Evolutionary conservation across 306 rosid genomes (phyloP), one percentile per base, ranked within the genome.

Genomic region (Acacia crassicarpa): DNA sequence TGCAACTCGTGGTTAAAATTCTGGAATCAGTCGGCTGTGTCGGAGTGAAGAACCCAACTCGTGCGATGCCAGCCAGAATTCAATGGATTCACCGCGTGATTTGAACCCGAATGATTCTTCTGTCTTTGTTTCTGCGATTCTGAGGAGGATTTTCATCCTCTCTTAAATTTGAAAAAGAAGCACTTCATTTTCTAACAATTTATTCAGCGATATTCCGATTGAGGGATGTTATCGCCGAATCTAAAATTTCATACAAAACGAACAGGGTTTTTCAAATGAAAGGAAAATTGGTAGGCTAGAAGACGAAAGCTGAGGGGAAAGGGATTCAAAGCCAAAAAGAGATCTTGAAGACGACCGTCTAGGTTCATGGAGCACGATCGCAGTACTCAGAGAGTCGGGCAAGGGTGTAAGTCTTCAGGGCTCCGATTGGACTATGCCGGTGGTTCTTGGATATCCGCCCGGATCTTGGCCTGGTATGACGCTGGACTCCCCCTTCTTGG

Each of bases 181-280:
- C 99, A 93, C 88, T 74, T 90, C 99, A 96, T 96, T 58, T 56
- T 81, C 10, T 8, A 30, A 78, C 12, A 53, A 75, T 46, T 35
- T 53, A 62, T 32, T 54, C 8, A 27, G n/a, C 3, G 6, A 56
- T 49, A 30, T 72, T 17, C 44, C 46, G 54, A 66, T 46, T 65
- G 25, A 68, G 44, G 23, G 41, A 46, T 61, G 59, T 27, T 38
- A 9, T 23, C 27, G 13, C 77, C 48, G 66, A 74, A 25, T 51
- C 30, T 32, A 30, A 32, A 27, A 16, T 49, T 22, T 51, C 19
- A n/a, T 10, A 22, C 27, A 4, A 69, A n/a, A 43, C 30, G 43
- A 32, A 66, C 9, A 17, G 71, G 45, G 70, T 65, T 33, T 30
- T 0, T 66, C 10, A 22, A 66, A 27, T 13, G 51, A 35, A 4